Base-by-base conservation (phyloP, 192 early-diverging fungal species). In the Podila horticola region DNA sequence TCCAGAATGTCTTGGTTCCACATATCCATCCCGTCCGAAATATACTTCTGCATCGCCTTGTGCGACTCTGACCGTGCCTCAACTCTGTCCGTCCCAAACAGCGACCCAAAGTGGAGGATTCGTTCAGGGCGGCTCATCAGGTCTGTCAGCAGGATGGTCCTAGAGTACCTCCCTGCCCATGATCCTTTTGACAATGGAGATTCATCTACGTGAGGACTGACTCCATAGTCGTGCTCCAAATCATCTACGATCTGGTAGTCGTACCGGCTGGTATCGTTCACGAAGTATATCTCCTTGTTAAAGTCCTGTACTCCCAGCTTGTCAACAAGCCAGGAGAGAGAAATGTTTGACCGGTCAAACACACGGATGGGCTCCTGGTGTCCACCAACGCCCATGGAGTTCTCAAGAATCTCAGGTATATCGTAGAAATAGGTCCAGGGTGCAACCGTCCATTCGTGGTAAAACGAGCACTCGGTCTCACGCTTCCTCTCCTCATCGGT, bases 61-160 rank as follows among this genome's bases (percentile, higher is more conserved):
- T 58, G 62, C 4, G 63, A 28, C 13, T 73, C 64, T 5, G 51
- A 69, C 10, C 36, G 24, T 17, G 68, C 52, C 28, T 68, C 41
- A 19, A 84, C 64, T 30, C 83, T 62, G 10, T 64, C 72, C 24
- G 58, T 31, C 26, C 68, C 72, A 59, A 75, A 84, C 22, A 84
- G 57, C 4, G 83, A 84, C 11, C 83, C 83, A 64, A 84, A 75
- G 19, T 66, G 45, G 31, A 77, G 22, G 17, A 75, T 60, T 36
- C 58, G 48, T 38, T 81, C 77, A 11, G 48, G 55, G 3, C 76
- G 62, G 34, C n/a, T 30, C 15, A 7, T n/a, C 36, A 84, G 65
- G 15, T 66, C 64, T 20, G 45, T 49, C 17, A 82, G 10, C 4
- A 36, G 13, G n/a, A 84, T 66, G 20, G 55, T 67, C 19, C 52